phyloP scores from a whole-genome alignment of 78 protist genomes.

The Planoprotostelium fungivorum region DNA sequence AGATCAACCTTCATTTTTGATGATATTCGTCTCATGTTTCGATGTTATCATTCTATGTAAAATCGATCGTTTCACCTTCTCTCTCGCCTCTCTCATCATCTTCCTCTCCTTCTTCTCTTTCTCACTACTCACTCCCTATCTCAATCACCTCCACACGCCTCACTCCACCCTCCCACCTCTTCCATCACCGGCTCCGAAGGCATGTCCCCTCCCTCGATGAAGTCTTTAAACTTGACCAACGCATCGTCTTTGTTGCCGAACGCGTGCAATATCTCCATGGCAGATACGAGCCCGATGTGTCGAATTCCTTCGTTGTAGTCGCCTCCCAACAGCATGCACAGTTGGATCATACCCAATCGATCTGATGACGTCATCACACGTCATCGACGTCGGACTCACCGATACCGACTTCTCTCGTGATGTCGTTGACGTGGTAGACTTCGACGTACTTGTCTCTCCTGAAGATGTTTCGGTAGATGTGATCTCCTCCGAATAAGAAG shows the following conservation, averaged over 20 bases:
- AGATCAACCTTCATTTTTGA: background rate
- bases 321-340: conserved; percentile 31
- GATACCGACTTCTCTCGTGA: background rate
- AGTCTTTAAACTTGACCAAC: conserved; percentile 5
- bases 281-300: conserved; percentile 64
- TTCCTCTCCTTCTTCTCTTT: background rate
- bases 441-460: background rate
- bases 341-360: conserved; percentile 13
- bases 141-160: background rate
- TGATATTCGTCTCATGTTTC: background rate
- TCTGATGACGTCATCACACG: background rate
- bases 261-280: conserved; percentile 46
- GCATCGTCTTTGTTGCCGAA: conserved; percentile 19
- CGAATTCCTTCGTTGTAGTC: conserved; percentile 62
- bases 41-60: too few species aligned
- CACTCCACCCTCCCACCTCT: background rate
- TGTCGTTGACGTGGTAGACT: background rate
- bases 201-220: background rate
- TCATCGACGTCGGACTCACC: background rate
- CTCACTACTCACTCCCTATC: background rate
- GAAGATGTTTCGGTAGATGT: conserved; percentile 37
- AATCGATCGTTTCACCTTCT: background rate
- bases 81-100: background rate
- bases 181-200: background rate
- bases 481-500: conserved; percentile 38